phyloP scores from a whole-genome alignment of 371 early-diverging fungal species.

The Antonospora locustae region DNA sequence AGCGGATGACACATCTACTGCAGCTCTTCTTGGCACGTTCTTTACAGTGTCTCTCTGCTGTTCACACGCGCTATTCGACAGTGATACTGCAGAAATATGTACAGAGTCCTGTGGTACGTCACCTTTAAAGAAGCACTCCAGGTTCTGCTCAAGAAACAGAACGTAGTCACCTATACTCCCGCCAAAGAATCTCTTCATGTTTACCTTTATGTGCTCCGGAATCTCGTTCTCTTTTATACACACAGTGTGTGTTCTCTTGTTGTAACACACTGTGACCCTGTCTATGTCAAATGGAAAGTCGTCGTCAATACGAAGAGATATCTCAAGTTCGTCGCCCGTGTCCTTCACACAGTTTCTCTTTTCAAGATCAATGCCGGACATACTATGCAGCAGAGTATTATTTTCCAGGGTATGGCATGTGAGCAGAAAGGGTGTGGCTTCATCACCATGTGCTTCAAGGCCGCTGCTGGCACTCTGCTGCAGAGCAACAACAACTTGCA shows the following conservation, averaged over 20 bases:
- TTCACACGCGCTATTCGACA: too few relatives aligned
- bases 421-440: too few relatives aligned
- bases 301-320: conserved; percentile 26
- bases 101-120: conserved; percentile 33
- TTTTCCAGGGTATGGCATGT: too few relatives aligned
- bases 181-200: conserved; percentile 22
- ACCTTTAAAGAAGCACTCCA: conserved; percentile 27
- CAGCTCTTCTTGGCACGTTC: not conserved
- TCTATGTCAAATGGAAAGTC: conserved; percentile 43
- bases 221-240: conserved; percentile 25
- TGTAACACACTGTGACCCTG: conserved; percentile 29
- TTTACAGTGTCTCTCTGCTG: too few relatives aligned
- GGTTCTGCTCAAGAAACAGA: conserved; percentile 24
- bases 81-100: too few relatives aligned
- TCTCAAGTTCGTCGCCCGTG: too few relatives aligned
- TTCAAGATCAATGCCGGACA: too few relatives aligned
- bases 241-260: conserved; percentile 15
- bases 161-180: conserved; percentile 25
- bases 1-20: not conserved
- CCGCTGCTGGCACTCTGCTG: too few relatives aligned
- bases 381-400: too few relatives aligned
- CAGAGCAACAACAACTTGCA: too few relatives aligned
- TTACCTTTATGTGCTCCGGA: conserved; percentile 27
- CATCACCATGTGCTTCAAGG: too few relatives aligned
- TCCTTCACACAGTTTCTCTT: too few relatives aligned